Evolutionary conservation across 371 early-diverging fungal genomes (phyloP), one percentile per base, ranked within the genome.

Genomic region (Scutellospora calospora): DNA sequence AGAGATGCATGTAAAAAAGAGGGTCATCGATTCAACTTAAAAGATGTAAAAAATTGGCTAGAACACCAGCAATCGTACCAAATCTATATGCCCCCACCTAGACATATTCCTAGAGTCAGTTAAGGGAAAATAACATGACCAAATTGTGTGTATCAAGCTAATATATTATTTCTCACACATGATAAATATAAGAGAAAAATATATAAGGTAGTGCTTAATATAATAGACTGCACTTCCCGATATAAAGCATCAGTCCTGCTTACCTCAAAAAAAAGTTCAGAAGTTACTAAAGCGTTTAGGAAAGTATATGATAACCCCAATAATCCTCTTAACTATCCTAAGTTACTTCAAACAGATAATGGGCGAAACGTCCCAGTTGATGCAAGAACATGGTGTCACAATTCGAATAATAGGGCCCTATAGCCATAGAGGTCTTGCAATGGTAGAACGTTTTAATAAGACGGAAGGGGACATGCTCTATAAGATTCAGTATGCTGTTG

Each of bases 381-480:
- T 5, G 60, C 59, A 2, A 11, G 16, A 20, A 41, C 12, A 60
- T 52, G 52, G 27, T 76, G 59, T 75, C 25, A 60, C 45, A 57
- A 75, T 75, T 31, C 59, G 76, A 75, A 59, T 59, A 18, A 75
- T 75, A 59, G 60, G 76, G 55, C 57, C 59, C 35, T 75, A 75
- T 76, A 59, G 60, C 76, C 76, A 76, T 76, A 35, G 60, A 51
- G 76, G 76, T 59, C 25, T 25, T 25, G 76, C 60, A 57, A 76
- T 76, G n/a, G 76, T 76, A 38, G 76, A 76, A 54, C n/a, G 76
- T 22, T 76, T 76, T 27, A 76, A 76, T 76, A 76, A 76, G 49
- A 76, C 76, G 14, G 29, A 51, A 60, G 76, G 51, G 76, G 62
- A 49, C 25, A 76, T 76, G 59, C 62, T 76, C 16, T 76, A 76